These are phyloP conservation scores for Vicia faba DNA, from an alignment of 306 rosid genomes.

Conservation along the genomic window DNA sequence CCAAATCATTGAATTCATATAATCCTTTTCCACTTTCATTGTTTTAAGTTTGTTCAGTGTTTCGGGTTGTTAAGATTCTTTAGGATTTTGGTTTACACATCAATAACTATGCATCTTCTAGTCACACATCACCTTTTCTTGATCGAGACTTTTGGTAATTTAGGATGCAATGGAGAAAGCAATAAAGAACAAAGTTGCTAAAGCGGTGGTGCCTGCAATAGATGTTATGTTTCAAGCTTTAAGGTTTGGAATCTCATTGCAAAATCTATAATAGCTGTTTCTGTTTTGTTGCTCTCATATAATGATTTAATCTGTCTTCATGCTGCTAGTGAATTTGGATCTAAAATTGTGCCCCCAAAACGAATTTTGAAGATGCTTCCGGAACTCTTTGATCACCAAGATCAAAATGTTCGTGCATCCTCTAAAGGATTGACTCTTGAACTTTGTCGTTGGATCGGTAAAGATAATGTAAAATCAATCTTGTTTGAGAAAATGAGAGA, in stretches of 20 bases:
- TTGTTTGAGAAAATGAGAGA: conserved; percentile 99
- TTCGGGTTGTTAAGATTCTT: background rate
- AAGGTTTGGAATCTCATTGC: conserved; percentile 59
- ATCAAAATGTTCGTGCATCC: conserved; percentile 98
- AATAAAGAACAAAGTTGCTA: conserved; percentile 90
- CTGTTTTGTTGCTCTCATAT: conserved; percentile 16
- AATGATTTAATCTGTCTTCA: background rate
- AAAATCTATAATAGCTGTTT: conserved; percentile 19
- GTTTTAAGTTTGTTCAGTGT: conserved; percentile 20
- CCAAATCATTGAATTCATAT: background rate
- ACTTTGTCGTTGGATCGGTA: conserved; percentile 99
- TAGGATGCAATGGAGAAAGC: conserved; percentile 99
- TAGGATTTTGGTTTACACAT: conserved; percentile 29
- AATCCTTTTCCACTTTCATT: conserved; percentile 2
- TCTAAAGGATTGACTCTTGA: conserved; percentile 98
- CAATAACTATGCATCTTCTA: conserved; percentile 1
- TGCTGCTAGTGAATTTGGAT: conserved; percentile 82
- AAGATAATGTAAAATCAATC: conserved; percentile 94
- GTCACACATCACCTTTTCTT: conserved; percentile 13
- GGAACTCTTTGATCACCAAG: conserved; percentile 98
- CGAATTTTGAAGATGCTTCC: conserved; percentile 97
- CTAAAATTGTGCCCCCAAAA: conserved; percentile 88
- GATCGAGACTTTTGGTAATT: conserved; percentile 44
- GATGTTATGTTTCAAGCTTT: conserved; percentile 99
- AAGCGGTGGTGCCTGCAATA: conserved; percentile 98